A percentile compares a stretch with the other conserved stretches of the same genome.
Conservation (phyloP, 2,329 filamentous ascomycete genomes). For the Dothiorella sarmentorum region DNA sequence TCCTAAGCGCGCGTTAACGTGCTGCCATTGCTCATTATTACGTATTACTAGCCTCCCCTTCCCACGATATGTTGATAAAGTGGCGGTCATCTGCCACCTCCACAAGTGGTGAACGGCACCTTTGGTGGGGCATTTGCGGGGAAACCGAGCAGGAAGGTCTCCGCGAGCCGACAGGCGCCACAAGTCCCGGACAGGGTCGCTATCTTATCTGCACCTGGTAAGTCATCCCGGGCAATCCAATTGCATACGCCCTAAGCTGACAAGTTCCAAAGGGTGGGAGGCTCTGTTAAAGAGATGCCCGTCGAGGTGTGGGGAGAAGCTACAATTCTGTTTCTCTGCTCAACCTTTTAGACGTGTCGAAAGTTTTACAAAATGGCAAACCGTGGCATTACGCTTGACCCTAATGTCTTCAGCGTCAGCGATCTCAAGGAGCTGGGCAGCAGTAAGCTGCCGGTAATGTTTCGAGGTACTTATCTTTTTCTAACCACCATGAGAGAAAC, state of each 20-base stretch:
- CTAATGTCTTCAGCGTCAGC: slow-evolving; percentile 23
- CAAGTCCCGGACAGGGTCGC: neutral
- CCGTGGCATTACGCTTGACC: slow-evolving; percentile 23
- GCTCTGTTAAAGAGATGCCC: neutral
- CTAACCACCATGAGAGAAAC: neutral
- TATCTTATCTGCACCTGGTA: neutral
- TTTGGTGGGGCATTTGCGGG: neutral
- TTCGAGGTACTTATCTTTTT: slow-evolving; percentile 29
- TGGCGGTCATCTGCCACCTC: too few relatives aligned
- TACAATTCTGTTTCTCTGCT: too few relatives aligned
- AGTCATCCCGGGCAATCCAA: neutral
- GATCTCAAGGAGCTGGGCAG: slow-evolving; percentile 37
- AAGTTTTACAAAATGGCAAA: too few relatives aligned
- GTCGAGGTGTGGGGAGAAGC: too few relatives aligned
- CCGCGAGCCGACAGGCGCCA: neutral
- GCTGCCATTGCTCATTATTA: too few relatives aligned
- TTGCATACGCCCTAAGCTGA: neutral
- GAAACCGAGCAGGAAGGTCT: neutral
- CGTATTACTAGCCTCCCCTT: too few relatives aligned
- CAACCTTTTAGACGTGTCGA: too few relatives aligned
- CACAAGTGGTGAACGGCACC: too few relatives aligned
- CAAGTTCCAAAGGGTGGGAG: neutral
- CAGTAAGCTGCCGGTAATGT: slow-evolving; percentile 40
- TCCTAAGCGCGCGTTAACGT: too few relatives aligned
- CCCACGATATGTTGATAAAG: too few relatives aligned